Conservation (phyloP, 495 filamentous ascomycete species). For the Choiromyces venosus region DNA sequence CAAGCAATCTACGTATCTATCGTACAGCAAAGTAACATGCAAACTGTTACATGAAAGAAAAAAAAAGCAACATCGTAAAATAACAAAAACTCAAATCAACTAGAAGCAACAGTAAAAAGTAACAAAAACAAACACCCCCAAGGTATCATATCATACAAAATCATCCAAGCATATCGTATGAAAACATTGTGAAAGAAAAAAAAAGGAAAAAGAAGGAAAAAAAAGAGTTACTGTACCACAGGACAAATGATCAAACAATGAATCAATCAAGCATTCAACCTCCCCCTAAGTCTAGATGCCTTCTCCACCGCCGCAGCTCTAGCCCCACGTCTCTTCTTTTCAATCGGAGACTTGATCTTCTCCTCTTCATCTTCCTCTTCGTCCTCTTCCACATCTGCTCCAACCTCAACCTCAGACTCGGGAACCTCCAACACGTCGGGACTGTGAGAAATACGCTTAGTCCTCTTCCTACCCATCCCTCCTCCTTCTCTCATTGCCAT, state of each 20-base stretch:
- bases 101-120: too few species aligned
- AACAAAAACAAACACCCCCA: background rate
- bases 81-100: background rate
- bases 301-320: background rate
- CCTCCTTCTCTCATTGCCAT: too few species aligned
- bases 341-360: conserved; percentile 23
- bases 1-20: background rate
- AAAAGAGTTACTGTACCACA: background rate
- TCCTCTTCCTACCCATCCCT: background rate
- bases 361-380: conserved; percentile 39
- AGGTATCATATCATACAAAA: background rate
- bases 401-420: conserved; percentile 42
- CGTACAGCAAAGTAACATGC: background rate
- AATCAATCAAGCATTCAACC: background rate
- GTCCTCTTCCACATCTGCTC: conserved; percentile 41
- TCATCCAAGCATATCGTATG: background rate
- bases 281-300: background rate
- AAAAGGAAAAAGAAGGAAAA: background rate
- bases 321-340: conserved; percentile 24
- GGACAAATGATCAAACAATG: background rate
- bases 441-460: background rate
- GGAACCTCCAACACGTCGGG: background rate
- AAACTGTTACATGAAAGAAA: background rate
- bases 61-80: background rate
- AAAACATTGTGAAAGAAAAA: background rate